A percentile compares a stretch with the other conserved stretches of the same genome.
Conservation (phyloP, 257 asterid genomes). For the Salvia splendens region DNA sequence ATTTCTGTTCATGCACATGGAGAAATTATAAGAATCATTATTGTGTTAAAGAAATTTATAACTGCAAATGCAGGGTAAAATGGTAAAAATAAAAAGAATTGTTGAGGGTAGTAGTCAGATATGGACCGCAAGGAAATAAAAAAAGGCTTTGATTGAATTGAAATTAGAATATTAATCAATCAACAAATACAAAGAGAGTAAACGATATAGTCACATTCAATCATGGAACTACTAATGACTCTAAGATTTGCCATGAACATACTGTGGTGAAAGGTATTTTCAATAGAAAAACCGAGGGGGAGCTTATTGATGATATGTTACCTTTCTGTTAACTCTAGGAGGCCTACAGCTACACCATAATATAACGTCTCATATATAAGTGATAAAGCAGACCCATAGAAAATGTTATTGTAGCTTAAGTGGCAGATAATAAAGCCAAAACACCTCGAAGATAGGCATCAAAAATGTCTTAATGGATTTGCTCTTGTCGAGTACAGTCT, state of each 20-base stretch:
- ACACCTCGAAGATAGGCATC: conserved; percentile 98
- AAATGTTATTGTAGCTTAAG: conserved; percentile 12
- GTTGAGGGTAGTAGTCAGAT: neutral
- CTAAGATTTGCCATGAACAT: conserved; percentile 2
- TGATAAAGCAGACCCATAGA: conserved; percentile 9
- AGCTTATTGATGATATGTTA: neutral
- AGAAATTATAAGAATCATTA: conserved; percentile 26
- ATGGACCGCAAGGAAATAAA: conserved; percentile 9
- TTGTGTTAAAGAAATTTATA: neutral
- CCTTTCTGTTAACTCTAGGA: conserved; percentile 4
- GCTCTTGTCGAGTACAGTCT: conserved; percentile 97
- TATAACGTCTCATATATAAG: conserved; percentile 12
- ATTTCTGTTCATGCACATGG: conserved; percentile 53
- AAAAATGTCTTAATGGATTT: conserved; percentile 95
- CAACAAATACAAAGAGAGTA: neutral
- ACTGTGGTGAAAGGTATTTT: neutral
- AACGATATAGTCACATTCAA: conserved; percentile 4
- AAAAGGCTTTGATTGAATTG: neutral
- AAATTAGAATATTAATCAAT: neutral
- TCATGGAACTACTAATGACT: neutral
- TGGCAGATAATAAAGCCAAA: conserved; percentile 11
- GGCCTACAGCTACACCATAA: neutral
- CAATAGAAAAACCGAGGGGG: neutral
- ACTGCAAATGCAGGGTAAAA: neutral
- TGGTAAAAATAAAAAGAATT: too few relatives aligned